Conservation (phyloP, 192 early-diverging fungal genomes). For the Entomortierella lignicola region DNA sequence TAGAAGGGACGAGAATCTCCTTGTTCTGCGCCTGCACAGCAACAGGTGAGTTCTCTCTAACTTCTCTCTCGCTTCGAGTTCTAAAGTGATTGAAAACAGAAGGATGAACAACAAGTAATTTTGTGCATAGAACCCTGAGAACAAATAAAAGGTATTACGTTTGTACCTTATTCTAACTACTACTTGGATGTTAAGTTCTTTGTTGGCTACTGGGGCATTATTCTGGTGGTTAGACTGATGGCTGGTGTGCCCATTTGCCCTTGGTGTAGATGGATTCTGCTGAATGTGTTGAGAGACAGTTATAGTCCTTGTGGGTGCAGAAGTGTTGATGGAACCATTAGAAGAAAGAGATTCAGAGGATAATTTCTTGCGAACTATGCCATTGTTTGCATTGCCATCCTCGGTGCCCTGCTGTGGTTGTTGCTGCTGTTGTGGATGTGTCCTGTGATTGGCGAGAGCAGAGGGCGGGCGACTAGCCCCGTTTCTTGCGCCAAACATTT, state of each 20-base stretch:
- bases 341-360: conserved; percentile 45
- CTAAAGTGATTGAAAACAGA: conserved; percentile 24
- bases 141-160: not conserved
- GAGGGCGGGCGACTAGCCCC: conserved; percentile 23
- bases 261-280: conserved; percentile 2
- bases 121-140: not conserved
- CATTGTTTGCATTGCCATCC: not conserved
- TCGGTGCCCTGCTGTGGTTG: conserved; percentile 1
- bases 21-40: conserved; percentile 69
- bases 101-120: not conserved
- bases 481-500: conserved; percentile 49
- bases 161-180: conserved; percentile 80
- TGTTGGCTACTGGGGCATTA: conserved; percentile 30
- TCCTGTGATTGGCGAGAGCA: conserved; percentile 10
- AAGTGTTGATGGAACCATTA: not conserved
- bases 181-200: conserved; percentile 86
- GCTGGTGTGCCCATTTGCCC: not conserved
- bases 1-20: conserved; percentile 70
- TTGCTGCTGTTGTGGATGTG: not conserved
- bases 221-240: not conserved
- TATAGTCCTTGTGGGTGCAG: not conserved
- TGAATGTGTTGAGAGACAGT: not conserved
- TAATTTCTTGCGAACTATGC: conserved; percentile 12
- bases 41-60: conserved; percentile 71
- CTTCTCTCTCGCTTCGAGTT: conserved; percentile 70